Evolutionary conservation across 1,139 yeast species (phyloP).

Genomic region (Candida dubliniensis): DNA sequence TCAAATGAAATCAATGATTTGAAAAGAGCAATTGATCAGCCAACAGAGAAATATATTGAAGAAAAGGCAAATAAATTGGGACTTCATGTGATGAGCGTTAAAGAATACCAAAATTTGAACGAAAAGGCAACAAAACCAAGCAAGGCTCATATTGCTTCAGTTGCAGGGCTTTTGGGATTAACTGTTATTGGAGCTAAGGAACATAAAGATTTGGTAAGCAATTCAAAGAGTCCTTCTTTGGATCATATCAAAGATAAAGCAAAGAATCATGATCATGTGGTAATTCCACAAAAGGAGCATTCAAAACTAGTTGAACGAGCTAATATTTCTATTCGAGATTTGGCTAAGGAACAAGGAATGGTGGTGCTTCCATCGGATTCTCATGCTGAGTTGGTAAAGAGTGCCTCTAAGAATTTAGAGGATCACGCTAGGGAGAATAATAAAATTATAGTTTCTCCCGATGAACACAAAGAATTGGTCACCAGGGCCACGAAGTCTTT

Average conservation of each 20-base stretch:
- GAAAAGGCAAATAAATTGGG: slow-evolving; percentile 19
- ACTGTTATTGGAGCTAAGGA: slow-evolving; percentile 27
- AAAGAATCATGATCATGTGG: slow-evolving; percentile 15
- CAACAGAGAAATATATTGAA: slow-evolving; percentile 25
- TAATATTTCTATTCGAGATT: slow-evolving; percentile 15
- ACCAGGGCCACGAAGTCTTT: slow-evolving; percentile 7
- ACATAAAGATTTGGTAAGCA: slow-evolving; percentile 16
- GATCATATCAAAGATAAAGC: slow-evolving; percentile 24
- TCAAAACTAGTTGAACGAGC: slow-evolving; percentile 14
- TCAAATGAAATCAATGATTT: slow-evolving; percentile 17
- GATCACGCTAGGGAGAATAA: slow-evolving; percentile 16
- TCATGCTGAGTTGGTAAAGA: slow-evolving; percentile 7
- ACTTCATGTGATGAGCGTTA: slow-evolving; percentile 15
- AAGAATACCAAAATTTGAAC: slow-evolving; percentile 12
- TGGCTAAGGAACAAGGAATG: slow-evolving; percentile 18
- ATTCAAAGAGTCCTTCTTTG: slow-evolving; percentile 19
- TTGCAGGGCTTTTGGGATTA: slow-evolving; percentile 20
- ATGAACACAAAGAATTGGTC: slow-evolving; percentile 6
- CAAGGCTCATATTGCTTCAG: slow-evolving; percentile 14
- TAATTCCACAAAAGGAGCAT: slow-evolving; percentile 19
- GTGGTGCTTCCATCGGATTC: slow-evolving; percentile 6
- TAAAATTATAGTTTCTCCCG: slow-evolving; percentile 12
- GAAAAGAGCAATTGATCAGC: slow-evolving; percentile 20
- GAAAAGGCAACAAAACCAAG: slow-evolving; percentile 14
- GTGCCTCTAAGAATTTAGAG: slow-evolving; percentile 9